Base-by-base conservation (phyloP, 1,284 basidiomycete species). In the Trametes polyzona region DNA sequence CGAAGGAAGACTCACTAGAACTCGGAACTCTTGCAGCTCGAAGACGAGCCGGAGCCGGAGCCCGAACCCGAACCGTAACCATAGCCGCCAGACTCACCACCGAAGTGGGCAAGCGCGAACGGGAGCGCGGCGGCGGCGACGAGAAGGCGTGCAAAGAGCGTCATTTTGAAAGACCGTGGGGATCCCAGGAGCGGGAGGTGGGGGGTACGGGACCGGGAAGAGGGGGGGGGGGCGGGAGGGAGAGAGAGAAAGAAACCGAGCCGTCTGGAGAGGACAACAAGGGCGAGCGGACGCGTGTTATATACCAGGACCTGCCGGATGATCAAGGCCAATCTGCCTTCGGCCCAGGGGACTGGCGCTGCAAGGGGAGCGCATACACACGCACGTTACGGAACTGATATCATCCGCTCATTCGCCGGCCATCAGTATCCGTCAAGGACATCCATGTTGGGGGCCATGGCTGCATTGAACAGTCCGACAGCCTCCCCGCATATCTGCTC, bases 81-180 rank as follows among this genome's bases (percentile, higher is more conserved):
- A n/a, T n/a, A n/a, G n/a, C n/a, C n/a, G n/a, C n/a, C n/a, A 11
- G 27, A 46, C 1, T 33, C 27, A 30, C 43, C 39, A 17, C 46
- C 32, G 23, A 16, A 26, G 49, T 47, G 58, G 35, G 70, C 71
- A 33, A 72, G 52, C 7, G 53, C 71, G 42, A 68, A 65, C 29
- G 71, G 70, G 23, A 71, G 55, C 37, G 64, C 67, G 39, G 66
- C 65, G 36, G 63, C 69, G 40, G 71, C 47, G 39, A 71, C 60
- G 32, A 69, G 39, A 19, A 69, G 60, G 55, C 66, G 66, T 40
- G 65, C 53, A 62, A 70, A 63, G 59, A 69, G 62, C 49, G 69
- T 63, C 71, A 72, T 72, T 54, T 61, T 61, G 33, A 68, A 71
- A 19, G 70, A 71, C 47, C 61, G 68, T 67, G 58, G 51, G 56